Conservation (phyloP, 169 alveolate genomes). For the Babesia sp. region DNA sequence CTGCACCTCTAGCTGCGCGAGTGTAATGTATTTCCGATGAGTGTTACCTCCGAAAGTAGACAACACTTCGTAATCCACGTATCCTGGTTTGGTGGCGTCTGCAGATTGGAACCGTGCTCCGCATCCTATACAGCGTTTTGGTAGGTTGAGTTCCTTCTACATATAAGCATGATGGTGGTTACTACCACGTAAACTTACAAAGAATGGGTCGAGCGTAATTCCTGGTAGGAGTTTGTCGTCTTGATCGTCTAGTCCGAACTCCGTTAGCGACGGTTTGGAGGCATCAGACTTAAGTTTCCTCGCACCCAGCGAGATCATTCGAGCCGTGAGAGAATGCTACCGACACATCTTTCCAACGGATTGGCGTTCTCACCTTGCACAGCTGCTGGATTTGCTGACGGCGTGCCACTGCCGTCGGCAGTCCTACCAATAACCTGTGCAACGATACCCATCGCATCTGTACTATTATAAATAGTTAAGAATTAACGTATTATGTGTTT, state of each 20-base stretch:
- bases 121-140: slow-evolving; percentile 73
- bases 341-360: not conserved
- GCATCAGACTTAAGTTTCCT: not conserved
- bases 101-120: slow-evolving; percentile 74
- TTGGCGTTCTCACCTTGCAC: not conserved
- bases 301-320: not conserved
- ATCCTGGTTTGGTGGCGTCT: slow-evolving; percentile 72
- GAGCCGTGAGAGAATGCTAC: not conserved
- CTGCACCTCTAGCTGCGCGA: slow-evolving; percentile 43
- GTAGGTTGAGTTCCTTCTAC: slow-evolving; percentile 60
- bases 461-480: not conserved
- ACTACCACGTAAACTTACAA: slow-evolving; percentile 6
- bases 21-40: not conserved
- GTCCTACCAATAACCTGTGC: not conserved
- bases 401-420: not conserved
- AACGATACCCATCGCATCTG: slow-evolving; percentile 9
- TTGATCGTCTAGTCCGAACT: slow-evolving; percentile 41
- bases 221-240: slow-evolving; percentile 55
- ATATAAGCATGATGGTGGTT: not conserved
- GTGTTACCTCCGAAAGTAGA: slow-evolving; percentile 52
- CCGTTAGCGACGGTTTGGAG: slow-evolving; percentile 36
- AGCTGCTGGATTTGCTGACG: not conserved
- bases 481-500: slow-evolving; percentile 19
- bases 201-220: slow-evolving; percentile 61
- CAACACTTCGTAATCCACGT: slow-evolving; percentile 65